Conservation (phyloP, 2,329 filamentous ascomycete genomes). For the Aureobasidium lini region DNA sequence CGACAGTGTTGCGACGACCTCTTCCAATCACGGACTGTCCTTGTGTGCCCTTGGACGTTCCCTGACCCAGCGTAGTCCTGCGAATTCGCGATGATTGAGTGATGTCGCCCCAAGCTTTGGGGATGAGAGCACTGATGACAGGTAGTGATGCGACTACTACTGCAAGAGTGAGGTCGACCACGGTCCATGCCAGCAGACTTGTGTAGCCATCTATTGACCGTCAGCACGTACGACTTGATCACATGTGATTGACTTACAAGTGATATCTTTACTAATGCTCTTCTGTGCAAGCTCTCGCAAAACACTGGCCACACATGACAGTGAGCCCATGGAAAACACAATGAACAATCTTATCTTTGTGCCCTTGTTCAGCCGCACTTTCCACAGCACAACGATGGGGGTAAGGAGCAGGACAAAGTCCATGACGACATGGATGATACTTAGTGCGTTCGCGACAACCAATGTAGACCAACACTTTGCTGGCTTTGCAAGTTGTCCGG, state of each 20-base stretch:
- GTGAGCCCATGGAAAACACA: background rate
- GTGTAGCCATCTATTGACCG: background rate
- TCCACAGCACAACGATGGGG: slow-evolving; percentile 3
- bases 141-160: slow-evolving; percentile 8
- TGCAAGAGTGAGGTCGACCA: slow-evolving; percentile 5
- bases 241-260: background rate
- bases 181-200: slow-evolving; percentile 1
- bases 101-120: background rate
- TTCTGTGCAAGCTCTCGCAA: slow-evolving; percentile 5
- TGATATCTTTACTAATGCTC: slow-evolving; percentile 4
- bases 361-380: background rate
- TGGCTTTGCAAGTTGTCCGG: background rate
- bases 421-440: slow-evolving; percentile 7
- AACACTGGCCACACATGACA: slow-evolving; percentile 1
- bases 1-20: background rate
- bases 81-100: background rate
- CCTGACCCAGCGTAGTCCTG: background rate
- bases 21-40: background rate
- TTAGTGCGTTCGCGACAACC: background rate
- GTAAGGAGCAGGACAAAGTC: slow-evolving; percentile 8
- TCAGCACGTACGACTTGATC: background rate
- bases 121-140: slow-evolving; percentile 4
- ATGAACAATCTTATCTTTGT: slow-evolving; percentile 8
- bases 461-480: slow-evolving; percentile 8
- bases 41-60: background rate